Conservation (phyloP, 2,329 filamentous ascomycete genomes). For the Calonectria crousiana region DNA sequence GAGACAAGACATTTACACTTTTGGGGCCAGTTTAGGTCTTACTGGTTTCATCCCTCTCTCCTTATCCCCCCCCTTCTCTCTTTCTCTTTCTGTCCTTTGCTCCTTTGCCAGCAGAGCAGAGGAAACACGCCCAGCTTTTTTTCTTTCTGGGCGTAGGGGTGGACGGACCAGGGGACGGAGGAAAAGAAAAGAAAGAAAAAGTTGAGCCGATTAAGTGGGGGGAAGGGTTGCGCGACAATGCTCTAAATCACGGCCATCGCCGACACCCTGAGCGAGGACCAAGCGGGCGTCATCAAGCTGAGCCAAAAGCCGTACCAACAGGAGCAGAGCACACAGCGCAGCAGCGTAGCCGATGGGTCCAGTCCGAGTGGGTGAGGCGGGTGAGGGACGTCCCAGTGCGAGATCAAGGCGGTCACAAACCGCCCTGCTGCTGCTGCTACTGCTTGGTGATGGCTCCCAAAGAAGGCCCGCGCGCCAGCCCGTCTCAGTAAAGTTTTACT, state of each 20-base stretch:
- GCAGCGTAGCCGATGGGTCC: background rate
- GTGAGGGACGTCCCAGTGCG: background rate
- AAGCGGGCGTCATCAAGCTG: slow-evolving; percentile 17
- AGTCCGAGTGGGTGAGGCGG: slow-evolving; percentile 13
- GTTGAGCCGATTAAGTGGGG: slow-evolving; percentile 17
- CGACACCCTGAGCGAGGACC: slow-evolving; percentile 22
- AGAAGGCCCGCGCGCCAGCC: slow-evolving; percentile 15
- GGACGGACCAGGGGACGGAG: background rate
- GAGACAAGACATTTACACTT: background rate
- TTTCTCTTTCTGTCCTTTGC: background rate
- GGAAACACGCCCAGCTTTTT: background rate
- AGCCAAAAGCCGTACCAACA: slow-evolving; percentile 11
- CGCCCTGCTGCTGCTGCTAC: background rate
- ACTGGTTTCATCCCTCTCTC: background rate
- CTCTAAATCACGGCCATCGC: slow-evolving; percentile 21
- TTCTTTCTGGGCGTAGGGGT: background rate
- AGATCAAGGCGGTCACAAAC: slow-evolving; percentile 11
- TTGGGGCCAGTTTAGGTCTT: background rate
- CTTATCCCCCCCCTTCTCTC: background rate
- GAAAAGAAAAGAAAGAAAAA: slow-evolving; percentile 9
- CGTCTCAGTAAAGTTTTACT: slow-evolving; percentile 17
- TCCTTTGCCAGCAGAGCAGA: background rate
- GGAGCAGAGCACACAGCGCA: background rate
- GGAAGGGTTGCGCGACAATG: slow-evolving; percentile 17
- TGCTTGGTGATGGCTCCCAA: background rate